Evolutionary conservation across 768 basidiomycete genomes (phyloP).

Genomic region (Hygrocybe punicea): DNA sequence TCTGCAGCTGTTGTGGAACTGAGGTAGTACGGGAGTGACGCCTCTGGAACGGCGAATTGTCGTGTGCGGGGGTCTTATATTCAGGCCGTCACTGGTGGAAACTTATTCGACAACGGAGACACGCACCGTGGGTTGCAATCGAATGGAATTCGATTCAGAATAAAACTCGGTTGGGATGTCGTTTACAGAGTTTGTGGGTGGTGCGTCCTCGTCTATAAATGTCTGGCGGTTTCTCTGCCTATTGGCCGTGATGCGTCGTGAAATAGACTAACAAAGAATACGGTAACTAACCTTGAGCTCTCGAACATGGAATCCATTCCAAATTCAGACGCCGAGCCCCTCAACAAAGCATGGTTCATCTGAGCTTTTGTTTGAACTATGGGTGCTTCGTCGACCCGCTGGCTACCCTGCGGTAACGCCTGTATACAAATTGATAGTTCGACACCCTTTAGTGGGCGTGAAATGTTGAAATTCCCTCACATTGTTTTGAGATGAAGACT

Average conservation of each 20-base stretch:
- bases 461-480: slow-evolving; percentile 31
- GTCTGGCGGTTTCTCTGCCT: slow-evolving; percentile 53
- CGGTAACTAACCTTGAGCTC: slow-evolving; percentile 50
- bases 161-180: slow-evolving; percentile 65
- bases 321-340: slow-evolving; percentile 65
- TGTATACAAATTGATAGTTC: slow-evolving; percentile 15
- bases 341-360: slow-evolving; percentile 64
- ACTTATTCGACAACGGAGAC: slow-evolving; percentile 3
- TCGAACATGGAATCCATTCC: slow-evolving; percentile 86
- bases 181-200: slow-evolving; percentile 69
- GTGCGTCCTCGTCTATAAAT: slow-evolving; percentile 74
- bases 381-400: slow-evolving; percentile 69
- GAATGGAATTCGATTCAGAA: slow-evolving; percentile 39
- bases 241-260: not conserved
- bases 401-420: slow-evolving; percentile 52
- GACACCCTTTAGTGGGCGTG: not conserved
- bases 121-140: slow-evolving; percentile 48
- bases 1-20: slow-evolving; percentile 35
- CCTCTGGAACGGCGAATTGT: slow-evolving; percentile 40
- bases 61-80: slow-evolving; percentile 39
- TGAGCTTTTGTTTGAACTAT: slow-evolving; percentile 79
- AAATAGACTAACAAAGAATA: slow-evolving; percentile 10
- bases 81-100: not conserved
- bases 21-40: slow-evolving; percentile 30
- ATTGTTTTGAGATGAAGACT: slow-evolving; percentile 65